Evolutionary conservation across 148 eudicot genomes (phyloP), one percentile per base, ranked within the genome.

Genomic region (Heliamphora exappendiculata): DNA sequence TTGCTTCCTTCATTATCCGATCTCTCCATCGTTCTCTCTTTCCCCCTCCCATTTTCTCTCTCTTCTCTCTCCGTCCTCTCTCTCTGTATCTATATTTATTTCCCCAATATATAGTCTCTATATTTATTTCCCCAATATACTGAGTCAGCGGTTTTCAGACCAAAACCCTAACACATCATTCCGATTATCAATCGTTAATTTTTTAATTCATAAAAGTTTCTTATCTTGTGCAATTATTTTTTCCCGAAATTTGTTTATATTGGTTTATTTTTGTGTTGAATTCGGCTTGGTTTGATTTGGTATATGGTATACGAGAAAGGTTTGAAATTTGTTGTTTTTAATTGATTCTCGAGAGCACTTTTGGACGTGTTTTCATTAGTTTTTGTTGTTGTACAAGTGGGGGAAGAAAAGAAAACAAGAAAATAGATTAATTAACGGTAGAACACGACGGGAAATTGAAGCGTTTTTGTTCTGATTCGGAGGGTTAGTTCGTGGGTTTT

Each of bases 81-180:
- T 73, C 33, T 53, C 29, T 47, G 26, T 16, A 16, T 45, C 60
- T 55, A 26, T 41, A 51, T 41, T 36, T 36, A 20, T 36, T 0
- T 42, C n/a, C 14, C 39, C 2, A n/a, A 5, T 34, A 63, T 63
- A 34, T 39, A 5, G 47, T 31, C 19, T 9, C 7, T 47, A 47
- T 26, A 14, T 47, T 19, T 50, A 3, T 36, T 0, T 24, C 24
- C 31, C 53, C 50, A n/a, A n/a, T n/a, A n/a, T n/a, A n/a, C n/a
- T n/a, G n/a, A n/a, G 28, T 37, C 67, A 45, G 37, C 53, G 19
- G 37, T 45, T 55, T 57, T 45, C 50, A 41, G 51, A 22, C 71
- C 72, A 67, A 78, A 78, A 71, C 80, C 80, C 80, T 78, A 71
- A 78, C 70, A 19, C 17, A 57, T 72, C 33, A 16, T 20, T 71